Evolutionary conservation across 208 protist genomes (phyloP).

Genomic region (Naegleria fowleri): DNA sequence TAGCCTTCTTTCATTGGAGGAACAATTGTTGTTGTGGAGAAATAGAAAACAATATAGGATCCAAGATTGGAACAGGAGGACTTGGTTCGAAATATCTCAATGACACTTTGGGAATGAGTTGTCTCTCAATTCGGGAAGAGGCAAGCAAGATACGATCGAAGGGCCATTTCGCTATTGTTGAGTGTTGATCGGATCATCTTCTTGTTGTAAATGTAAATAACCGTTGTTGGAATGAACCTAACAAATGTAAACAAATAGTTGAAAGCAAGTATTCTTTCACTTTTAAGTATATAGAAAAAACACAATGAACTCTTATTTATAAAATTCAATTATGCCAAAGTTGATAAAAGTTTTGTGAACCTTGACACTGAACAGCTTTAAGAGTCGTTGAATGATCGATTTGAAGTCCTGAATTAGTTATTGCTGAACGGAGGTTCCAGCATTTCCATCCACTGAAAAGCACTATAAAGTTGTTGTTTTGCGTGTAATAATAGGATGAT

Average conservation of each 20-base stretch:
- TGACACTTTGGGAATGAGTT: too few relatives aligned
- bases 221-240: too few relatives aligned
- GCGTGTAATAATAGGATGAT: not conserved
- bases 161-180: too few relatives aligned
- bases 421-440: not conserved
- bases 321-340: not conserved
- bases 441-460: not conserved
- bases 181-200: too few relatives aligned
- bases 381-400: not conserved
- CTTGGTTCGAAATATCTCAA: too few relatives aligned
- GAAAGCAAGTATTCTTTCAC: too few relatives aligned
- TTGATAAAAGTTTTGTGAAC: not conserved
- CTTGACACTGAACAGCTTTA: not conserved
- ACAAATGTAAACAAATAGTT: too few relatives aligned
- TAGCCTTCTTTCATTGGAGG: slow-evolving; percentile 42
- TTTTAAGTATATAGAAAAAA: too few relatives aligned
- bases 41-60: slow-evolving; percentile 48
- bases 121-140: too few relatives aligned
- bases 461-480: not conserved
- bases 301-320: too few relatives aligned
- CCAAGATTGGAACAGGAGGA: slow-evolving; percentile 46
- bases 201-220: too few relatives aligned
- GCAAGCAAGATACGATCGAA: too few relatives aligned
- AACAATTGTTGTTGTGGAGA: slow-evolving; percentile 45
- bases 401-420: not conserved